phyloP scores from a whole-genome alignment of 345 rosid genomes.

The Melaleuca alternifolia region DNA sequence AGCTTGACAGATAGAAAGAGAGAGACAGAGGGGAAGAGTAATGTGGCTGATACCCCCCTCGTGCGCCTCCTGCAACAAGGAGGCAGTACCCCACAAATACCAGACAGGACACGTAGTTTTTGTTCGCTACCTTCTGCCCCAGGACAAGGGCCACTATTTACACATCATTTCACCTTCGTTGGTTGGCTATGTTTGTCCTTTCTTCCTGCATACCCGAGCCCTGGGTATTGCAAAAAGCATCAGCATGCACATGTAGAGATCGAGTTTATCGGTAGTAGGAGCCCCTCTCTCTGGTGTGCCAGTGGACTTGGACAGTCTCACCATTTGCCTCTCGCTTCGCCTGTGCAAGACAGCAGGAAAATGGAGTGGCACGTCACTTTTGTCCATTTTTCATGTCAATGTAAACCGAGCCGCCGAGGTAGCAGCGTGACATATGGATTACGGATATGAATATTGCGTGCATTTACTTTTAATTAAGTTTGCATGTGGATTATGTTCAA shows the following conservation, averaged over 20 bases:
- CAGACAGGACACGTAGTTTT: background rate
- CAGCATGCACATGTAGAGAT: background rate
- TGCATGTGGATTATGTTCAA: background rate
- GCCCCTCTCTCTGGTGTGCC: background rate
- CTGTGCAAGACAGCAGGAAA: background rate
- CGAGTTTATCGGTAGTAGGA: background rate
- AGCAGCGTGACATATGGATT: background rate
- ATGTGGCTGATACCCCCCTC: background rate
- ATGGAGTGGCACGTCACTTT: background rate
- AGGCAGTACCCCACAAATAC: background rate
- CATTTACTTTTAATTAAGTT: background rate
- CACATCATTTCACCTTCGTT: background rate
- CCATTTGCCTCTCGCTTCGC: background rate
- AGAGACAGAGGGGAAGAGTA: background rate
- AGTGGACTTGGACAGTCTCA: background rate
- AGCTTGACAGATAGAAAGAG: background rate
- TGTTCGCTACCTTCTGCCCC: background rate
- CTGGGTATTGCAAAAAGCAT: background rate
- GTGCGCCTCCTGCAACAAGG: constrained; percentile 3
- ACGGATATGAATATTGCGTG: background rate
- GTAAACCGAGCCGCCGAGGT: background rate
- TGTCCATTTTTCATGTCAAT: background rate
- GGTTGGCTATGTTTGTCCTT: background rate
- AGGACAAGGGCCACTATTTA: background rate
- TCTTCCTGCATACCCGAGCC: background rate